Percentiles rank a stretch among this genome's conserved stretches.
phyloP scores from a whole-genome alignment of 495 filamentous ascomycete genomes.

The Daldinia caldariorum region DNA sequence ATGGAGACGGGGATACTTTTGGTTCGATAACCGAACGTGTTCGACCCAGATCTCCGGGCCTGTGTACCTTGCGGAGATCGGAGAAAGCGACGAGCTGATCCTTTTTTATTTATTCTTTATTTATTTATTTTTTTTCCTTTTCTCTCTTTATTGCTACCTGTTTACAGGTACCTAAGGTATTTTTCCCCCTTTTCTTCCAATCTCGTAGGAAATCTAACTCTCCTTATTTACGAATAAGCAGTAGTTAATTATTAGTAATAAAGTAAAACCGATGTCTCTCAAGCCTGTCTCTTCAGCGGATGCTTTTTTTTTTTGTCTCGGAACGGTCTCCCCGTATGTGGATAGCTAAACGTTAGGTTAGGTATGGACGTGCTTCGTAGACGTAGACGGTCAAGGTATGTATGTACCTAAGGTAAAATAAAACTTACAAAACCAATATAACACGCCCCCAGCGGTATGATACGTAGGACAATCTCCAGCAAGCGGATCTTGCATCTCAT shows the following conservation, averaged over 20 bases:
- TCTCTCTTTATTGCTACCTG: too few relatives aligned
- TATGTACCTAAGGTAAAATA: neutral
- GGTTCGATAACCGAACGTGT: constrained; percentile 45
- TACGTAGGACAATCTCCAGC: constrained; percentile 29
- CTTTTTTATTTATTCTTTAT: neutral
- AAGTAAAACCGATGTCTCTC: too few relatives aligned
- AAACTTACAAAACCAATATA: constrained; percentile 1
- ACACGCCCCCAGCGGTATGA: neutral
- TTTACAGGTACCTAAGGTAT: too few relatives aligned
- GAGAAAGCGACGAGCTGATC: constrained; percentile 6
- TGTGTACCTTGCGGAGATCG: constrained; percentile 31
- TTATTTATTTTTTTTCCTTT: too few relatives aligned
- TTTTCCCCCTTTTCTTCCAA: too few relatives aligned
- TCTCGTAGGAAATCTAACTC: too few relatives aligned
- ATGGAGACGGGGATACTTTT: constrained; percentile 10
- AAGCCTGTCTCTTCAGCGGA: constrained; percentile 16
- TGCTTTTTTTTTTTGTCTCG: constrained; percentile 15
- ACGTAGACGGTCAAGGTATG: too few relatives aligned
- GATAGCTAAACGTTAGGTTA: neutral
- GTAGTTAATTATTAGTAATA: too few relatives aligned
- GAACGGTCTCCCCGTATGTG: constrained; percentile 3
- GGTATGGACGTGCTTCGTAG: neutral
- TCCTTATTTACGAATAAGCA: neutral
- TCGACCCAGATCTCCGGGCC: constrained; percentile 50
- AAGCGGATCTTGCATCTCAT: constrained; percentile 40